These are phyloP conservation scores for Oryza longistaminata DNA, from an alignment of 176 grass and related monocot genomes.

Conservation along the genomic window DNA sequence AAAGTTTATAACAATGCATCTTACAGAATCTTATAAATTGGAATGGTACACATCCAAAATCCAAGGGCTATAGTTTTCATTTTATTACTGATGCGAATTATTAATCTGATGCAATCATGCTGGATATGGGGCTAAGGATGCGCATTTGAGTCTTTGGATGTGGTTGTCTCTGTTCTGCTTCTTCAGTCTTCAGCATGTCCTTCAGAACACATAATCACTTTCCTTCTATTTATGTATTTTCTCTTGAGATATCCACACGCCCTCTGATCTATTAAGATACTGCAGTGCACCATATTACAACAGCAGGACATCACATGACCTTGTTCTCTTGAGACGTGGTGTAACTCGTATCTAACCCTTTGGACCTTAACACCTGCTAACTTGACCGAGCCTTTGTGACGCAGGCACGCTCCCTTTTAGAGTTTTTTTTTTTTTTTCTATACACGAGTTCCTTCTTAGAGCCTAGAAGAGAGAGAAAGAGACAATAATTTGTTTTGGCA, in stretches of 20 bases:
- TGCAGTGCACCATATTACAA: neutral
- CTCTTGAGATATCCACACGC: constrained; percentile 12
- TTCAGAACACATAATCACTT: neutral
- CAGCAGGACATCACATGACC: constrained; percentile 45
- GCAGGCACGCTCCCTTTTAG: neutral
- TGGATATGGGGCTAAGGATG: neutral
- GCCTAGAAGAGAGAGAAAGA: neutral
- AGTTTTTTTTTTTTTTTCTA: neutral
- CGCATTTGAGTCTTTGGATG: neutral
- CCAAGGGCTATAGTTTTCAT: neutral
- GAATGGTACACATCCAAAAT: neutral
- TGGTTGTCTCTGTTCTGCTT: neutral
- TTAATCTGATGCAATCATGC: neutral
- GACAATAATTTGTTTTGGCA: neutral
- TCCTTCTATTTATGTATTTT: neutral
- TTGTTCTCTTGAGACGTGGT: constrained; percentile 24
- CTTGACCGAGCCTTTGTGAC: constrained; percentile 42
- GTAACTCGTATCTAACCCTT: constrained; percentile 35
- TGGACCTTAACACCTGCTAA: constrained; percentile 30
- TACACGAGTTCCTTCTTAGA: neutral
- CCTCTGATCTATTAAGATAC: constrained; percentile 10
- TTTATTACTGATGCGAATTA: neutral
- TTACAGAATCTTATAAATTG: neutral
- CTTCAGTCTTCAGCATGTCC: neutral
- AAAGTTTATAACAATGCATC: neutral